Evolutionary conservation across 1,139 yeast genomes (phyloP), one percentile per base, ranked within the genome.

Genomic region (Taphrina deformans): DNA sequence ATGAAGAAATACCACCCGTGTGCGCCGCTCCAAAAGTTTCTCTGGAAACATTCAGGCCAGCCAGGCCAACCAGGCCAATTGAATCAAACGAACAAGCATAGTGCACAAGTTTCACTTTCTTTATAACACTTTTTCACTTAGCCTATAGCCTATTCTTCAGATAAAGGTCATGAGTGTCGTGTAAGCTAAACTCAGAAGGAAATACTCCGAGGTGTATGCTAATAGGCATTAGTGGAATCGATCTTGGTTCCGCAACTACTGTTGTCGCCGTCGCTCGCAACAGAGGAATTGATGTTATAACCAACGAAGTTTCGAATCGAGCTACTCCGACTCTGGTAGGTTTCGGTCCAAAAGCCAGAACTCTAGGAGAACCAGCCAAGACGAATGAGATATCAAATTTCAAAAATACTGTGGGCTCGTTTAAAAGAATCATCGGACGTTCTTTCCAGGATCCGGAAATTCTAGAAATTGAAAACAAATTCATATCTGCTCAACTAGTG

Each of bases 241-340:
- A 93, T 85, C 87, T 93, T 77, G 99, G 99, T 81, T 91, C 91
- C 81, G 83, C 85, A 82, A 89, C 84, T 83, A 86, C 96, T 70
- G 97, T 92, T 72, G 84, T 93, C 76, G 98, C 97, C 56, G 96
- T 96, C 77, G 99, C 99, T 70, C 89, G 96, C 79, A 93, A 93
- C 85, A 87, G 98, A 82, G 98, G 98, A 76, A 93, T 95, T 77
- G 99, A 93, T 79, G 87, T 95, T 74, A 89, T 93, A 74, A 98
- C 93, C 80, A 95, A 95, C 78, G 99, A 93, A 79, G 99, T 93
- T 63, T 92, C 98, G 66, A 93, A 93, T 86, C 88, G 99, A 80
- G 79, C 96, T 71, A 93, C 99, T 48, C 99, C 99, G 70, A 81
- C 97, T 27, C 81, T 93, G 71, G 95, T 95, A 72, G 98, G 97